These are phyloP conservation scores for Podila epigama DNA, from an alignment of 192 early-diverging fungal genomes.

Conservation along the genomic window DNA sequence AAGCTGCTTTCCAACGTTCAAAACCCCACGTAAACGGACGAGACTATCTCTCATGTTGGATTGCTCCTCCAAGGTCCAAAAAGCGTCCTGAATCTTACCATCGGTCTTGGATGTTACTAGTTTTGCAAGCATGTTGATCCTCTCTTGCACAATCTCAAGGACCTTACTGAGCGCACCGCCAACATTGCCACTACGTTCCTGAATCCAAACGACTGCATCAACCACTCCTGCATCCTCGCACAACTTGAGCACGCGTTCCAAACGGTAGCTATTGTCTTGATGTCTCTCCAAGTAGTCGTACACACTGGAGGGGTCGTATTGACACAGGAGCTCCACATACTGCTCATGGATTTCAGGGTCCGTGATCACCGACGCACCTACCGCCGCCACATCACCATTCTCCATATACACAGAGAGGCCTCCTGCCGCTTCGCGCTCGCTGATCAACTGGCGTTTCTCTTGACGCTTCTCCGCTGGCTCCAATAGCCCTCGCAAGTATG, in stretches of 20 bases:
- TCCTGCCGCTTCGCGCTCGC: not conserved
- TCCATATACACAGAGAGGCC: conserved; percentile 9
- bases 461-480: conserved; percentile 43
- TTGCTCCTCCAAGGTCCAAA: conserved; percentile 61
- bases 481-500: conserved; percentile 62
- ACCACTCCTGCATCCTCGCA: conserved; percentile 61
- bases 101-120: conserved; percentile 52
- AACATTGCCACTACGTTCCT: conserved; percentile 62
- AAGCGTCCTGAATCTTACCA: conserved; percentile 38
- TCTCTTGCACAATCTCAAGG: conserved; percentile 60
- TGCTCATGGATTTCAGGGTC: conserved; percentile 59
- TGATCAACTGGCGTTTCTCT: not conserved
- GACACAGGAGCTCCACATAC: conserved; percentile 65
- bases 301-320: conserved; percentile 67
- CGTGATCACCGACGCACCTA: conserved; percentile 13
- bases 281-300: conserved; percentile 64
- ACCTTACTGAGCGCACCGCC: conserved; percentile 62
- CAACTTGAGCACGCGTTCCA: conserved; percentile 52
- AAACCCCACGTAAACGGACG: conserved; percentile 60
- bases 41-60: conserved; percentile 53
- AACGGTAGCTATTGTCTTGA: conserved; percentile 50
- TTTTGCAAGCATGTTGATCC: conserved; percentile 47
- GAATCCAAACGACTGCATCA: conserved; percentile 68
- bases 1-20: conserved; percentile 64
- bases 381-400: not conserved